These are phyloP conservation scores for Diutina rugosa DNA, from an alignment of 1,139 yeast species.

Conservation along the genomic window DNA sequence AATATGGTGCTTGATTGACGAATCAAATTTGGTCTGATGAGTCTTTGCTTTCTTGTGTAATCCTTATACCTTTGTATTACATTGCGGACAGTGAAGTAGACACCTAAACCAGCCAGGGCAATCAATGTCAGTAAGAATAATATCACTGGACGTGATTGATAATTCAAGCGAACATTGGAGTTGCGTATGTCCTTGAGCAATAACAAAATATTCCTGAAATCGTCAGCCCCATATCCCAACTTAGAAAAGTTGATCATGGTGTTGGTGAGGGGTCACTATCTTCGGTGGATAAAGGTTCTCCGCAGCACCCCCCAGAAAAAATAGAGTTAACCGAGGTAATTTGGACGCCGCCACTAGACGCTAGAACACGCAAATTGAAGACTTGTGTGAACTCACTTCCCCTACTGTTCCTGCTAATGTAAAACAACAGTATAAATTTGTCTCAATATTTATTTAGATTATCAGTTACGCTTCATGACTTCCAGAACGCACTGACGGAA, in stretches of 20 bases:
- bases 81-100: conserved; percentile 20
- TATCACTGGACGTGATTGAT: conserved; percentile 32
- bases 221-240: conserved; percentile 1
- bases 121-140: conserved; percentile 29
- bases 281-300: neutral
- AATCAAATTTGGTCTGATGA: conserved; percentile 25
- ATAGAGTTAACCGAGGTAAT: neutral
- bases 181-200: neutral
- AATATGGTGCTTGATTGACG: conserved; percentile 31
- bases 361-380: neutral
- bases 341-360: neutral
- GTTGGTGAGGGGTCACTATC: neutral
- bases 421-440: no score
- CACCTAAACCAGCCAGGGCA: conserved; percentile 32
- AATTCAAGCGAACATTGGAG: conserved; percentile 24
- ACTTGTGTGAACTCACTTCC: neutral
- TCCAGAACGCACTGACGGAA: conserved; percentile 44
- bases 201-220: neutral
- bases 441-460: no score
- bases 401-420: neutral
- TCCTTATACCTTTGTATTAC: conserved; percentile 21
- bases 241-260: conserved; percentile 2
- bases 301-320: neutral
- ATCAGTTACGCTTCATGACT: neutral
- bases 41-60: conserved; percentile 12